phyloP scores from a whole-genome alignment of 1,139 yeast species.

The Geotrichum histeridarum region DNA sequence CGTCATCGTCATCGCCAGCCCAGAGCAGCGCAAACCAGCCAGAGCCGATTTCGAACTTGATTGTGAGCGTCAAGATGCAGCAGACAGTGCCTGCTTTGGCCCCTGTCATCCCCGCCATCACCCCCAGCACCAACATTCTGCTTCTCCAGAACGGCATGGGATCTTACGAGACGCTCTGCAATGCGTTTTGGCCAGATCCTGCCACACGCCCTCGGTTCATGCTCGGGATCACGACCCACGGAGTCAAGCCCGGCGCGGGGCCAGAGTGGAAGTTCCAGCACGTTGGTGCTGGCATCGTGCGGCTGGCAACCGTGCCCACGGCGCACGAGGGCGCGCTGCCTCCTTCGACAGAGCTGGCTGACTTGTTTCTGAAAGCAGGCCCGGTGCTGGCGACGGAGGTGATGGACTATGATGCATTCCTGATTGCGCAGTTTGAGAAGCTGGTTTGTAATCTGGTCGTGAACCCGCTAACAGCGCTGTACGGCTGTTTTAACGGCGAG shows the following conservation, averaged over 20 bases:
- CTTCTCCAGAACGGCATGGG: conserved; percentile 82
- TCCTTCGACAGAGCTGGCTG: conserved; percentile 1
- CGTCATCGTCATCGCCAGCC: background rate
- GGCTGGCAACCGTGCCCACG: conserved; percentile 34
- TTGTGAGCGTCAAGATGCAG: conserved; percentile 62
- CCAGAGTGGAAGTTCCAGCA: conserved; percentile 45
- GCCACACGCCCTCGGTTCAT: conserved; percentile 51
- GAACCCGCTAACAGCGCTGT: conserved; percentile 66
- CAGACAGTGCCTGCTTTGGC: conserved; percentile 48
- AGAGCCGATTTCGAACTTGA: conserved; percentile 46
- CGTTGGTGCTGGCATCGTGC: conserved; percentile 61
- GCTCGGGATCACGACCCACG: conserved; percentile 80
- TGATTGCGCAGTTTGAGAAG: conserved; percentile 66
- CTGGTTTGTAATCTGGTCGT: conserved; percentile 68
- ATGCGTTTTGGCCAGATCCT: conserved; percentile 51
- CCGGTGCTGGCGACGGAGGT: conserved; percentile 42
- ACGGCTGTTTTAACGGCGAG: conserved; percentile 70
- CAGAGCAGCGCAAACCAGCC: conserved; percentile 5
- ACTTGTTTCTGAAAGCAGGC: conserved; percentile 11
- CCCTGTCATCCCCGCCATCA: conserved; percentile 43
- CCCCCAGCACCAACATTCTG: conserved; percentile 49
- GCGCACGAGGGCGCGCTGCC: background rate
- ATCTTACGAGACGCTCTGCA: conserved; percentile 49
- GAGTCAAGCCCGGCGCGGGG: conserved; percentile 48
- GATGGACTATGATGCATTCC: conserved; percentile 50